These are phyloP conservation scores for Fraxinus platypoda DNA, from an alignment of 305 asterid genomes.

Conservation along the genomic window DNA sequence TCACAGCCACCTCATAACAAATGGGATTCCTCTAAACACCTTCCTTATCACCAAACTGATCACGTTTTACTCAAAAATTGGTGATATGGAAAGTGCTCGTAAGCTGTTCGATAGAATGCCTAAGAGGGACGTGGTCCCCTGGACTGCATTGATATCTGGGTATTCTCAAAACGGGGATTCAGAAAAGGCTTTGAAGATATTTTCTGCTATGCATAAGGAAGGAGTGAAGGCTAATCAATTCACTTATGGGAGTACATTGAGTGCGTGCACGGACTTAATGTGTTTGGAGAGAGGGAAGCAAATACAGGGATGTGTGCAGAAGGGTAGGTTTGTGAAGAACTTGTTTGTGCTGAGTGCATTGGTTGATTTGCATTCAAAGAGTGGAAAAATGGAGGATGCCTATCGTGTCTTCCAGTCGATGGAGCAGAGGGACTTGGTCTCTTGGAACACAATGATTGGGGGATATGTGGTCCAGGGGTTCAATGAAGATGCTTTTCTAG, in stretches of 20 bases:
- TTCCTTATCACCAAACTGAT: constrained; percentile 41
- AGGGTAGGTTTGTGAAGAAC: constrained; percentile 42
- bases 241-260: constrained; percentile 52
- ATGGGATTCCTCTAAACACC: constrained; percentile 27
- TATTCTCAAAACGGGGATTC: constrained; percentile 38
- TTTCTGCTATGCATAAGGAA: constrained; percentile 39
- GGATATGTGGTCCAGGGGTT: constrained; percentile 49
- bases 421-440: constrained; percentile 49
- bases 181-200: constrained; percentile 36
- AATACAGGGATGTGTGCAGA: constrained; percentile 47
- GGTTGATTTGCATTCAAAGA: constrained; percentile 54
- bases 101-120: constrained; percentile 38
- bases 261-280: constrained; percentile 40
- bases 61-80: constrained; percentile 32
- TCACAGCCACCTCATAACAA: constrained; percentile 35
- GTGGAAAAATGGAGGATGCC: constrained; percentile 56
- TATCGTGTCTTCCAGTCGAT: constrained; percentile 39
- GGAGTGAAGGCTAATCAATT: constrained; percentile 57
- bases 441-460: constrained; percentile 61
- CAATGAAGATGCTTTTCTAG: constrained; percentile 25
- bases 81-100: constrained; percentile 36
- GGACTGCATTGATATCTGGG: constrained; percentile 54
- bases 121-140: constrained; percentile 40
- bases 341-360: constrained; percentile 59
- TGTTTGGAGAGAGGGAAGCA: constrained; percentile 47